phyloP scores from a whole-genome alignment of 2,329 filamentous ascomycete species.

The Truncatella angustata region DNA sequence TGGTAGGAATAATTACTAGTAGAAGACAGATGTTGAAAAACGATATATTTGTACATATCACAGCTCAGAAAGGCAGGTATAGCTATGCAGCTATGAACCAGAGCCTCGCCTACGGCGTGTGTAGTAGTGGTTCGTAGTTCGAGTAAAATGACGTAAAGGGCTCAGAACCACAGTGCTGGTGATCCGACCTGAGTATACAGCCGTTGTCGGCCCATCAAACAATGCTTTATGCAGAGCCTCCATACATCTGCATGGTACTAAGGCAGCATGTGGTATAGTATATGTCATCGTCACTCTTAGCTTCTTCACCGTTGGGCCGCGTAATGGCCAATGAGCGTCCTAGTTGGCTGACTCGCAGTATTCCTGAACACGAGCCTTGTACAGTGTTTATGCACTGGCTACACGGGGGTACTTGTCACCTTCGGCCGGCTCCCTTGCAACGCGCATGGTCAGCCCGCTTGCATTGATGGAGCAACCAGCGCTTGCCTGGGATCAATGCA shows the following conservation, averaged over 20 bases:
- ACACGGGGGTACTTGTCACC: constrained; percentile 22
- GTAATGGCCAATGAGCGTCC: not conserved
- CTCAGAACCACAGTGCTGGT: not conserved
- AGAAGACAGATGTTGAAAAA: no score
- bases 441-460: constrained; percentile 25
- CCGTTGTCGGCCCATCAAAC: constrained; percentile 1
- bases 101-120: no score
- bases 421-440: constrained; percentile 24
- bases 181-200: not conserved
- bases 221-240: not conserved
- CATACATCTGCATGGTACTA: not conserved
- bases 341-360: not conserved
- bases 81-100: no score
- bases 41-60: no score
- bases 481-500: constrained; percentile 20
- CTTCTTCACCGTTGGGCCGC: not conserved
- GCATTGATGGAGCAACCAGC: constrained; percentile 24
- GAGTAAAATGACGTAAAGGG: no score
- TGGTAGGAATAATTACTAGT: no score
- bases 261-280: constrained; percentile 1
- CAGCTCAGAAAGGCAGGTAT: no score
- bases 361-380: not conserved
- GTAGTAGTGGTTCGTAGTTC: no score
- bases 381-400: constrained; percentile 24
- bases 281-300: constrained; percentile 1